Evolutionary conservation across 768 basidiomycete species (phyloP), one percentile per base, ranked within the genome.

Genomic region (Tephrocybe rancida): DNA sequence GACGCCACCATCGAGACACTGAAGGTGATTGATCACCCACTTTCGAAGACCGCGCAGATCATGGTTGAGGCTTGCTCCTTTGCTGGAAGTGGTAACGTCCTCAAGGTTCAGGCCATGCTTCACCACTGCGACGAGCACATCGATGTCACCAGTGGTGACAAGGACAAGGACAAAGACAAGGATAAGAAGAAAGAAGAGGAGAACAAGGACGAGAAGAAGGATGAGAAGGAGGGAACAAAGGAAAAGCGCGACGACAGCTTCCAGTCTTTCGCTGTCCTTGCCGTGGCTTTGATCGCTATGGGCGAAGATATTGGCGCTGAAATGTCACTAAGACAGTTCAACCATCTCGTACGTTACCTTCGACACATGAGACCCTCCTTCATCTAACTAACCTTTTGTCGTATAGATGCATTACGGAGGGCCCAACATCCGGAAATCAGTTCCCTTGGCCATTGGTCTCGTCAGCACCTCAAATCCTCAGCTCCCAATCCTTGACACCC

Each of bases 261-360:
- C 79, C 92, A 98, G 68, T 84, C 92, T 0, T 90, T 98, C 57
- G 92, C 96, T 14, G 94, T 96, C 26, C 78, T 98, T 51, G 97
- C 94, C 24, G 92, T 99, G 62, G 87, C 96, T 0, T 71, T 98
- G 54, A 90, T 98, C 39, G 87, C 97, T 3, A 98, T 98, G 95
- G 97, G 97, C 18, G 97, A 99, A 72, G 96, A 98, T 21, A 86
- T 98, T 44, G 97, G 97, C 44, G 87, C 95, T 1, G 93, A 98
- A 70, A 98, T 99, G 97, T 87, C 91, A n/a, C 73, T 98, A 62
- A 77, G 97, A 59, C 93, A 95, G 62, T 96, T 98, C 78, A 97
- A 98, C 70, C 97, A 99, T 67, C 77, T 99, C 49, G 95, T 96
- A 59, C 61, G 86, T 74, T 3, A 22, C 27, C 13, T 21, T 35